Base-by-base conservation (phyloP, 2,329 filamentous ascomycete species). In the Cytospora paraplurivora region DNA sequence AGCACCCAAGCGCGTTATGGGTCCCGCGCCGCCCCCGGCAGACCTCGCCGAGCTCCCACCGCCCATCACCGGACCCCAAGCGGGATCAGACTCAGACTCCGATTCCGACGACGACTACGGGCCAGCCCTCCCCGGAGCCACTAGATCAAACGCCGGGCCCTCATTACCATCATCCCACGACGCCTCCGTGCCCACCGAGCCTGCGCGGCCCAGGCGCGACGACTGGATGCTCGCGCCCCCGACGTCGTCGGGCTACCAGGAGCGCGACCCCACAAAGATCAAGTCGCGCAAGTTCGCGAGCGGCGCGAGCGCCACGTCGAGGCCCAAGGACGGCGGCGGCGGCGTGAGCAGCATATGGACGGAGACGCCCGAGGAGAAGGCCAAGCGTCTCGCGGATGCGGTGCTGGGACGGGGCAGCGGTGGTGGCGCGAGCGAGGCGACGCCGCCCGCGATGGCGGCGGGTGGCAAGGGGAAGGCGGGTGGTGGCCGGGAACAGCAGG, bases 281-380 rank as follows among this genome's bases (percentile, higher is more conserved):
- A 88, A 89, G 70, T 88, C 87, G 67, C 88, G 92, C 66, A 93
- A 91, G 68, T 98, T 97, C 79, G 88, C 92, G 58, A 90, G 89
- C 44, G 83, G 84, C 13, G 61, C 56, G 17, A 58, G 56, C 15
- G 64, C 61, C 32, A 51, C 64, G 7, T 52, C 64, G 34, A 47
- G 64, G 37, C 52, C 62, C 4, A 78, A 78, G 13, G 75, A 75
- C n/a, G 74, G 77, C 3, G 70, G 73, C 0, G 65, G 65, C 19
- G 79, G 79, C 66, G 82, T 92, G 53, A 84, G 85, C 71, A 87
- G 86, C 27, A 86, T 94, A 51, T 98, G 94, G 94, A 93, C 92
- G 0, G 94, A 98, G 75, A 97, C 92, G 10, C 91, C 92, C 0
- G 91, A 94, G 73, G 85, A 97, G 76, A 96, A 96, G 75, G 86